A percentile compares a stretch with the other conserved stretches of the same genome.
Evolutionary conservation across 179 eudicot genomes (phyloP).

Genomic region (Actinidia arguta): DNA sequence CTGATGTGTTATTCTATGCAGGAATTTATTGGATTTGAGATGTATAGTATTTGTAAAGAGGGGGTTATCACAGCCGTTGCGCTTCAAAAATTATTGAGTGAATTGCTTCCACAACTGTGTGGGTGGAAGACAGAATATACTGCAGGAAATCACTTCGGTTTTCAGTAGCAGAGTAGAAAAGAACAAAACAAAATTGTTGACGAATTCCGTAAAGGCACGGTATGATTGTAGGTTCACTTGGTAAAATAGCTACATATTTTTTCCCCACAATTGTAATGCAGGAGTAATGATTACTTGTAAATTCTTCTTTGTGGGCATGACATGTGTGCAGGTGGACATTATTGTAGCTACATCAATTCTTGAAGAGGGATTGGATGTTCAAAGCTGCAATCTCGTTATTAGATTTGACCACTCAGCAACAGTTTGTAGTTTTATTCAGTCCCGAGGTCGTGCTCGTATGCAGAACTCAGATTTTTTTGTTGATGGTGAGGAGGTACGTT

Average conservation of each 20-base stretch:
- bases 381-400: constrained; percentile 90
- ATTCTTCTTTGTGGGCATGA: constrained; percentile 7
- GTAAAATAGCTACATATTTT: background rate
- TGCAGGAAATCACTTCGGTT: constrained; percentile 66
- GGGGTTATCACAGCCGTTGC: constrained; percentile 85
- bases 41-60: constrained; percentile 91
- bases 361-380: constrained; percentile 95
- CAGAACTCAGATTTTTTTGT: constrained; percentile 72
- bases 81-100: constrained; percentile 57
- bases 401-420: constrained; percentile 85
- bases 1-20: constrained; percentile 28
- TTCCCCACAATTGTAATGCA: background rate
- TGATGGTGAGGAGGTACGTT: constrained; percentile 75
- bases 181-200: constrained; percentile 78
- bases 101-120: constrained; percentile 47
- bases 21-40: constrained; percentile 67
- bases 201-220: constrained; percentile 78
- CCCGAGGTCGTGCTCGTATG: constrained; percentile 98
- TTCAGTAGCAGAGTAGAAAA: constrained; percentile 75
- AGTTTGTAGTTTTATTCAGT: constrained; percentile 95
- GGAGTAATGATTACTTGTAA: background rate
- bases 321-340: constrained; percentile 65
- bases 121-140: constrained; percentile 82
- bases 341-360: constrained; percentile 91
- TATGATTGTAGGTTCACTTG: constrained; percentile 27